Base-by-base conservation (phyloP, 2,329 filamentous ascomycete genomes). In the Biscogniauxia sp. region DNA sequence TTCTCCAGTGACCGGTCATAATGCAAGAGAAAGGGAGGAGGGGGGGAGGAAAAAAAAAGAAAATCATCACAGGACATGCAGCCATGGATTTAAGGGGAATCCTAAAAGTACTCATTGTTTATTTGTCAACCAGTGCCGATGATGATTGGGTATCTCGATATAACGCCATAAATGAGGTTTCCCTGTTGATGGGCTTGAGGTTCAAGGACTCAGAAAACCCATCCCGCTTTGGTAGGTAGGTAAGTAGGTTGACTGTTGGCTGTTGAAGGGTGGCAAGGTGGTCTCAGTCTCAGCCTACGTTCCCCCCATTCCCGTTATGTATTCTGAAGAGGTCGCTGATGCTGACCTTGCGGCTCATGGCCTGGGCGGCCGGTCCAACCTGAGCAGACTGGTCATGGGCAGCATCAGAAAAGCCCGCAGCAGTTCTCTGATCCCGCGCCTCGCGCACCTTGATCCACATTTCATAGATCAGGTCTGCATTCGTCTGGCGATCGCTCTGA, bases 241-340 rank as follows among this genome's bases (percentile, higher is more conserved):
- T 2, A 7, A 2, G 28, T 32, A 32, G 28, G 28, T 32, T n/a
- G n/a, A n/a, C n/a, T n/a, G n/a, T n/a, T n/a, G n/a, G n/a, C n/a
- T n/a, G n/a, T n/a, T n/a, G n/a, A 8, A 32, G 23, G 23, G 28
- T 32, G 11, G 15, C 3, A 17, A 45, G 5, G 37, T n/a, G 32
- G 9, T 23, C 32, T 37, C 13, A 37, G 3, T 2, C 9, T 15
- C 8, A 37, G 13, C 13, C 32, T 45, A 45, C 11, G 37, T 45
- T 45, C 37, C 37, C 17, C 17, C 37, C 37, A 45, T 45, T 45
- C n/a, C 37, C 37, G 15, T 45, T 45, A 3, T 45, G 37, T 17
- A 19, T 19, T 8, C 20, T 51, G 50, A 83, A 82, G 9, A 83
- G 70, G 60, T 82, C 79, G 37, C 75, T 76, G 49, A 83, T 64